Evolutionary conservation across 768 basidiomycete genomes (phyloP).

Genomic region (Lactifluus subvellereus): DNA sequence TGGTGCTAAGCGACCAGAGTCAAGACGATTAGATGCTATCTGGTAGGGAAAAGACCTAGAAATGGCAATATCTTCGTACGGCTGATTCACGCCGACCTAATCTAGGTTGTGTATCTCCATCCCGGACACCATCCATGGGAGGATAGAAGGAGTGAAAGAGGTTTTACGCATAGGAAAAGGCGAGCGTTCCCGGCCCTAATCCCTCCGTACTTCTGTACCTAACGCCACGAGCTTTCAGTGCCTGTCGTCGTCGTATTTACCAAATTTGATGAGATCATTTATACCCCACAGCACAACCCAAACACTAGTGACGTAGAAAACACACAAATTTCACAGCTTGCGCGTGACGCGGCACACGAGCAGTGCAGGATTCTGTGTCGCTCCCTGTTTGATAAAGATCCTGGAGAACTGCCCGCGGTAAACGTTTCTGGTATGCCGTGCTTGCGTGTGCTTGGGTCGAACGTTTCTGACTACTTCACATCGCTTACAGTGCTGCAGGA

Average conservation of each 20-base stretch:
- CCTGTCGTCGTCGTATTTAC: conserved; percentile 2
- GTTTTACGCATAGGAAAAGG: not conserved
- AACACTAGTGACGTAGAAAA: too few relatives aligned
- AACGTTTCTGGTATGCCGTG: not conserved
- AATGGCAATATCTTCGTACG: not conserved
- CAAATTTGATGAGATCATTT: not conserved
- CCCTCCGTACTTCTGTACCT: too few relatives aligned
- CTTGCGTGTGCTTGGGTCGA: not conserved
- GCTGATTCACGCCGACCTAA: not conserved
- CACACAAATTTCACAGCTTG: too few relatives aligned
- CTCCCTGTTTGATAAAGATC: too few relatives aligned
- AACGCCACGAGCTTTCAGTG: not conserved
- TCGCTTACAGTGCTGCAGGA: not conserved
- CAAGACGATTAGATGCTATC: not conserved
- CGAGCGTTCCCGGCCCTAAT: not conserved
- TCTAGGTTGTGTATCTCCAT: too few relatives aligned
- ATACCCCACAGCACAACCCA: too few relatives aligned
- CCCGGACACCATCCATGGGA: not conserved
- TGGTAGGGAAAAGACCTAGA: not conserved
- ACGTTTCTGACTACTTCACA: not conserved
- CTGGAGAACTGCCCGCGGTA: not conserved
- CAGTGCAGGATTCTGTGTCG: too few relatives aligned
- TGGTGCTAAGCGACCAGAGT: not conserved
- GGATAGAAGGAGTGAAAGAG: not conserved
- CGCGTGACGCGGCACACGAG: not conserved